Base-by-base conservation (phyloP, 2,329 filamentous ascomycete species). In the Biscogniauxia sp. region DNA sequence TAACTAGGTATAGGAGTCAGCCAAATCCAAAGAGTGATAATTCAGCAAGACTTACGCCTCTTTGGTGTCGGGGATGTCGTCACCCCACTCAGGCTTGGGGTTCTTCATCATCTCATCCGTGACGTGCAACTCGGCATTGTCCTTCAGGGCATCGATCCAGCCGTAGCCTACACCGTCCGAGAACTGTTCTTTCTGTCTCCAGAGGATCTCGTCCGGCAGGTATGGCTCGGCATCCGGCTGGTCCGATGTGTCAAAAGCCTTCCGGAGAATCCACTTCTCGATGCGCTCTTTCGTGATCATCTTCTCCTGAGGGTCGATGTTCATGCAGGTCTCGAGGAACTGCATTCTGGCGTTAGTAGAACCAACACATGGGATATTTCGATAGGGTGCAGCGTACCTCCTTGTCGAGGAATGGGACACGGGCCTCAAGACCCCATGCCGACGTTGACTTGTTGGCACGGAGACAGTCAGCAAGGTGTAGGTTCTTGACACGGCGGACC, bases 131-230 rank as follows among this genome's bases (percentile, higher is more conserved):
- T 96, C 93, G 37, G 95, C 95, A 72, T 90, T 91, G 78, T 98
- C 95, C 84, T 97, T 98, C 71, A 99, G 87, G 6, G 89, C 91
- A 73, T 99, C 95, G 74, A 99, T 99, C 95, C 95, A 99, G 65
- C 95, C 93, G 80, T 99, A 99, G 60, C 95, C 95, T 60, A 99
- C 95, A 75, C 95, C 96, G 72, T 99, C 96, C 61, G 90, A 96
- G 83, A 99, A 99, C 80, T 99, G 95, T 82, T 99, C 95, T 87
- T 99, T 99, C 80, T 99, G 96, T 75, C 96, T 86, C 91, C 92
- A 99, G 59, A 99, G 88, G 70, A 99, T 99, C 76, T 93, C 88
- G 19, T 97, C 89, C 7, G 96, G 95, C n/a, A 99, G 87, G 80
- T 98, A 99, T 9, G 95, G 88, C 76, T 90, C 79, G 54, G 84